Evolutionary conservation across 2,329 filamentous ascomycete species (phyloP).

Genomic region (Sporothrix phasma): DNA sequence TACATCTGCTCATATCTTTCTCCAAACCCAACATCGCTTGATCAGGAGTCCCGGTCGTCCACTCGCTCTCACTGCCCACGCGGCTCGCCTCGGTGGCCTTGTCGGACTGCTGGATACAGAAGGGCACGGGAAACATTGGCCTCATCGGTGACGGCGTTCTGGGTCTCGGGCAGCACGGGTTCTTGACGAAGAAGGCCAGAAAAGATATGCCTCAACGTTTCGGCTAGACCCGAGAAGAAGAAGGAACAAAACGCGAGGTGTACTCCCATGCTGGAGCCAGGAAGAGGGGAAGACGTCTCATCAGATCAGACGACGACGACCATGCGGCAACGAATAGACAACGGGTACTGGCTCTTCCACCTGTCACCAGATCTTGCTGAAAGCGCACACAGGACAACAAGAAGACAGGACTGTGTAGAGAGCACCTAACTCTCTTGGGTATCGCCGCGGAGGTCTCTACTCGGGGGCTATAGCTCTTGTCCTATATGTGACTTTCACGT

Average conservation of each 20-base stretch:
- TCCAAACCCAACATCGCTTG: not conserved
- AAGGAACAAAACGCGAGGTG: not conserved
- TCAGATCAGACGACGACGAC: not conserved
- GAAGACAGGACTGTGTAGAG: too few species aligned
- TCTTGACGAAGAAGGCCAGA: not conserved
- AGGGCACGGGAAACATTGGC: not conserved
- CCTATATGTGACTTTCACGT: not conserved
- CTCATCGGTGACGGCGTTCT: conserved; percentile 1
- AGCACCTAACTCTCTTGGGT: too few species aligned
- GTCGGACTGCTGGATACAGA: not conserved
- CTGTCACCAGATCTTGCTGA: too few species aligned
- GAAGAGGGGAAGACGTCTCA: not conserved
- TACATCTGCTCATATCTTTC: not conserved
- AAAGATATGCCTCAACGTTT: too few species aligned
- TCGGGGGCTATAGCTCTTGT: too few species aligned
- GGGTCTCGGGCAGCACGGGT: not conserved
- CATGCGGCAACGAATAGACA: not conserved
- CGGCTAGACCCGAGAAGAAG: not conserved
- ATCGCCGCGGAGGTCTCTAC: too few species aligned
- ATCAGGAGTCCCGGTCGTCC: not conserved
- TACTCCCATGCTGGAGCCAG: too few species aligned
- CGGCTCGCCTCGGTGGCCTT: not conserved
- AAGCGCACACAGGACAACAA: too few species aligned
- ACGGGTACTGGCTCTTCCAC: too few species aligned
- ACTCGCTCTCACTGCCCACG: not conserved